These are phyloP conservation scores for Tephrocybe rancida DNA, from an alignment of 768 basidiomycete genomes.

Conservation along the genomic window DNA sequence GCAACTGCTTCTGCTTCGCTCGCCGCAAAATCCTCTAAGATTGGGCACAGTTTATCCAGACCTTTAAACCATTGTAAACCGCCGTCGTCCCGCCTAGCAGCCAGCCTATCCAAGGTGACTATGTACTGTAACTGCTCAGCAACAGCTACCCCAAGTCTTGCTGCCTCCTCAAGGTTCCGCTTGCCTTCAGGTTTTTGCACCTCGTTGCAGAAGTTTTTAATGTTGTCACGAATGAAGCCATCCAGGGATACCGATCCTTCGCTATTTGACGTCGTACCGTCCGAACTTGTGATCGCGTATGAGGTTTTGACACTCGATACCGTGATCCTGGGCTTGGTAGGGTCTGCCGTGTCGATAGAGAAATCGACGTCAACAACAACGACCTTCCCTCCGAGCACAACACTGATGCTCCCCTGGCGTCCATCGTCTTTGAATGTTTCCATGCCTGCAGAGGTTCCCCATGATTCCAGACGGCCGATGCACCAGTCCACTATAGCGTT, in stretches of 20 bases:
- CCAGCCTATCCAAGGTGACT: constrained; percentile 72
- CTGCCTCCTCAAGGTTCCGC: constrained; percentile 58
- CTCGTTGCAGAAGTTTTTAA: constrained; percentile 61
- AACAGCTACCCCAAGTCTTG: constrained; percentile 47
- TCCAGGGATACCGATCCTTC: constrained; percentile 62
- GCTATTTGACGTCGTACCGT: constrained; percentile 38
- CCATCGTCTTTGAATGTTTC: constrained; percentile 71
- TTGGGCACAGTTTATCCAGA: constrained; percentile 53
- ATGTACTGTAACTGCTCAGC: constrained; percentile 65
- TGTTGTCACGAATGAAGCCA: constrained; percentile 56
- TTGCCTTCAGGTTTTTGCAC: constrained; percentile 53
- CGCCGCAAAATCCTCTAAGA: constrained; percentile 50
- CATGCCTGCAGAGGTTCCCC: constrained; percentile 70
- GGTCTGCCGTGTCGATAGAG: constrained; percentile 40
- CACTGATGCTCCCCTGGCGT: constrained; percentile 49
- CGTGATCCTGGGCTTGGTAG: constrained; percentile 37
- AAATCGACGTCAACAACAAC: constrained; percentile 80
- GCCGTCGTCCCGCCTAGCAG: constrained; percentile 57
- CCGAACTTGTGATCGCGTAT: constrained; percentile 59
- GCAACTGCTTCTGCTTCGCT: constrained; percentile 56
- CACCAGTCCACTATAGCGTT: constrained; percentile 55
- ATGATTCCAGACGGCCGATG: constrained; percentile 56
- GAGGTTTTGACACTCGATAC: constrained; percentile 71
- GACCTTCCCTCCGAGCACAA: constrained; percentile 79
- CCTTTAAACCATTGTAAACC: constrained; percentile 80